Base-by-base conservation (phyloP, 352 stramenopile genomes). In the Phytophthora brassicae region DNA sequence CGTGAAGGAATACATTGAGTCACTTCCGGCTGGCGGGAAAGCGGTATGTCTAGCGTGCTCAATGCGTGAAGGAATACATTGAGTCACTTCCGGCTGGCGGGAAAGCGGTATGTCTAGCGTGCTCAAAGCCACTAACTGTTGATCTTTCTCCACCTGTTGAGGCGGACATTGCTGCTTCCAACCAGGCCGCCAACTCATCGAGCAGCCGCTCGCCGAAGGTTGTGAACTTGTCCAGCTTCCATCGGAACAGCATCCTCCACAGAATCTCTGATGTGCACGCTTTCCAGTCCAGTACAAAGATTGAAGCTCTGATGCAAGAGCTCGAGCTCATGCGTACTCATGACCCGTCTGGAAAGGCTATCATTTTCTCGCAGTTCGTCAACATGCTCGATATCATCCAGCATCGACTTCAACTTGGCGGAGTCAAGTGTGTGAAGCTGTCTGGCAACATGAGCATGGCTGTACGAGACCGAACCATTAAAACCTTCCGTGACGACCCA, bases 321-420 rank as follows among this genome's bases (percentile, higher is more conserved):
- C 70, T 99, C 0, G 83, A 98, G 45, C 68, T 88, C 29, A 99
- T 99, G 95, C 82, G 94, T 20, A 45, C 83, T 53, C 81, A 82
- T 0, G 97, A 98, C 66, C 92, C 92, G 11, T 96, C 93, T 1
- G 94, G 89, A 44, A 99, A 99, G 78, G 96, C 96, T 1, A 98
- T 99, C 45, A 95, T 99, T 9, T 99, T 99, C 60, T 98, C 90
- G 4, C 86, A 97, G 71, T 99, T 99, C 77, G 96, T 99, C 19
- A 99, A 99, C 60, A 99, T 99, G 96, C 86, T 99, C 3, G 97
- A 99, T 72, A 88, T 99, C 13, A 95, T 99, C 61, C 88, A 99
- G 55, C 98, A 97, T 77, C 88, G 97, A 9, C 75, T 99, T 36
- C 86, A 97, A 9, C 70, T 93, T 20, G 92, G 84, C 9, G 86